Evolutionary conservation across 129 eudicot genomes (phyloP).

Genomic region (Pittosporum tobira): DNA sequence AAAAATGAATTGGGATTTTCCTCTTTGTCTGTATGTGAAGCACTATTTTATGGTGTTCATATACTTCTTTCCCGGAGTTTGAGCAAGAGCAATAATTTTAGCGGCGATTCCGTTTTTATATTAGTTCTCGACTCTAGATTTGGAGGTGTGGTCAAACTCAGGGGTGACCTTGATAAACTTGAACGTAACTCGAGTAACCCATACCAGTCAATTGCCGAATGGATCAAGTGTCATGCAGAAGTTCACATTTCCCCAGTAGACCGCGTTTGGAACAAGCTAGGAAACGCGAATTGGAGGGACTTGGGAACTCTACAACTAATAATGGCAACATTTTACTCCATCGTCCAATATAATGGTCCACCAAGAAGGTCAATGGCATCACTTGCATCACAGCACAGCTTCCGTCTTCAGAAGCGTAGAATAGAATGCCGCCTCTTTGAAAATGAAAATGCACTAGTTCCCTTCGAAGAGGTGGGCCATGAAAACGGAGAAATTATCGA

Average conservation of each 20-base stretch:
- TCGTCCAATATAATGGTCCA: constrained; percentile 55
- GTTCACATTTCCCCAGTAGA: constrained; percentile 52
- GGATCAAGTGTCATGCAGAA: constrained; percentile 56
- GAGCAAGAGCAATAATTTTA: constrained; percentile 35
- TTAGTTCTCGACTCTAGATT: constrained; percentile 62
- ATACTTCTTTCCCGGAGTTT: constrained; percentile 65
- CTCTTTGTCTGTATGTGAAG: constrained; percentile 51
- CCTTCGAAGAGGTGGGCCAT: constrained; percentile 15
- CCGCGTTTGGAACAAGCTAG: constrained; percentile 80
- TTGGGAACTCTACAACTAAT: constrained; percentile 66
- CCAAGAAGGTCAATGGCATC: constrained; percentile 55
- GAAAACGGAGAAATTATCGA: constrained; percentile 25
- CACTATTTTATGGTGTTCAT: constrained; percentile 59
- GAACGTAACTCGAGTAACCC: constrained; percentile 46
- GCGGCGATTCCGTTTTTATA: constrained; percentile 48
- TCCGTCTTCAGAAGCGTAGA: constrained; percentile 65
- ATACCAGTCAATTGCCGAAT: constrained; percentile 49
- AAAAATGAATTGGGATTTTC: constrained; percentile 42
- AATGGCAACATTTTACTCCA: constrained; percentile 58
- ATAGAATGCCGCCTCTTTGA: constrained; percentile 39
- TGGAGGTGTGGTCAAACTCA: constrained; percentile 74
- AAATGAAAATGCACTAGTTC: constrained; percentile 25
- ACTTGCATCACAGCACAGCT: constrained; percentile 60
- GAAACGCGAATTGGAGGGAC: constrained; percentile 91
- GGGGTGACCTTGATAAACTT: constrained; percentile 63